Conservation (phyloP, 192 early-diverging fungal genomes). For the Podila clonocystis region DNA sequence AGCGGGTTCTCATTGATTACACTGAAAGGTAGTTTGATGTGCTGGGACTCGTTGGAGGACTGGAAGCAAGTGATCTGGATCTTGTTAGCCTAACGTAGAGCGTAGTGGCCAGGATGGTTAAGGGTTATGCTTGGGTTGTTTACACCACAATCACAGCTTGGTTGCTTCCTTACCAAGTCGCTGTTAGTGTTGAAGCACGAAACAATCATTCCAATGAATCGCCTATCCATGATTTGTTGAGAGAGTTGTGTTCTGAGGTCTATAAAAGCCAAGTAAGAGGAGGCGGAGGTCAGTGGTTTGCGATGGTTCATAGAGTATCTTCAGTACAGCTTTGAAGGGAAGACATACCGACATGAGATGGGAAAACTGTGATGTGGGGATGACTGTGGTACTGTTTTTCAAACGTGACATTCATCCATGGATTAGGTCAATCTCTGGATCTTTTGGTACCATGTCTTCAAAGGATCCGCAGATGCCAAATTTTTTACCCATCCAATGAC, state of each 20-base stretch:
- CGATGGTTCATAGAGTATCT: not conserved
- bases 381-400: constrained; percentile 61
- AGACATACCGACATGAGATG: constrained; percentile 59
- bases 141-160: not conserved
- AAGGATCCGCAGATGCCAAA: not conserved
- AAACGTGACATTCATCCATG: not conserved
- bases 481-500: constrained; percentile 63
- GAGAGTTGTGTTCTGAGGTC: constrained; percentile 59
- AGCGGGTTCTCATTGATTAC: constrained; percentile 46
- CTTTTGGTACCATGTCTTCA: not conserved
- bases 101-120: not conserved
- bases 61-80: constrained; percentile 62
- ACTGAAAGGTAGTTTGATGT: constrained; percentile 45
- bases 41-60: constrained; percentile 29
- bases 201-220: constrained; percentile 63
- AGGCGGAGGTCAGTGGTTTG: not conserved
- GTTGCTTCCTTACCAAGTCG: constrained; percentile 39
- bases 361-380: constrained; percentile 64
- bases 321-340: too few species aligned
- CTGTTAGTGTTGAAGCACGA: constrained; percentile 58
- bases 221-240: constrained; percentile 59
- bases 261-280: not conserved
- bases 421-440: not conserved
- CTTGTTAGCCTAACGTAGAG: constrained; percentile 38
- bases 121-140: not conserved